Evolutionary conservation across 176 grass and related monocot species (phyloP).

Genomic region (Paspalum vaginatum): DNA sequence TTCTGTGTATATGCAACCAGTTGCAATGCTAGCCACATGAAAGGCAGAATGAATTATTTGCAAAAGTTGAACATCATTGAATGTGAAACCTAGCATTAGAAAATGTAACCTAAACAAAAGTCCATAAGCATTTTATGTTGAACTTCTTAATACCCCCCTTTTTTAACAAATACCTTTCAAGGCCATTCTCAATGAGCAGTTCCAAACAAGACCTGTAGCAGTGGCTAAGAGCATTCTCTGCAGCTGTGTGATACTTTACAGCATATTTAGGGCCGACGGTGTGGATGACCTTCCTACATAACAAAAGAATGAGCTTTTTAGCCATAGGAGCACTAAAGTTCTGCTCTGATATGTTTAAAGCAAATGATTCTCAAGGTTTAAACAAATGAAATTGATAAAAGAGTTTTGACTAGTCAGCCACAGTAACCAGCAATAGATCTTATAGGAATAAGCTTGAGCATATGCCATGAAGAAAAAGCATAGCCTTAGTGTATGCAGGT

Average conservation of each 20-base stretch:
- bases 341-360: not conserved
- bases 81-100: conserved; percentile 8
- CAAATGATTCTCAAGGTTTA: conserved; percentile 8
- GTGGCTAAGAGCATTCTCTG: conserved; percentile 96
- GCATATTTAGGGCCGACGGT: conserved; percentile 97
- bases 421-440: conserved; percentile 10
- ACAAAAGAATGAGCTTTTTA: conserved; percentile 16
- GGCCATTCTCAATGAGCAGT: conserved; percentile 87
- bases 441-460: not conserved
- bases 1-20: conserved; percentile 97
- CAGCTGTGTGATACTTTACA: conserved; percentile 97
- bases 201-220: conserved; percentile 97
- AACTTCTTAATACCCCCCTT: not conserved
- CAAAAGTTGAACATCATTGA: not conserved
- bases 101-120: conserved; percentile 1
- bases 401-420: not conserved
- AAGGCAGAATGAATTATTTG: conserved; percentile 35
- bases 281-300: conserved; percentile 91
- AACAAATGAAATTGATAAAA: not conserved
- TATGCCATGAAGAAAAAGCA: conserved; percentile 1
- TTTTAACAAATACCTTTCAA: conserved; percentile 63
- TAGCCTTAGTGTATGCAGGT: not conserved
- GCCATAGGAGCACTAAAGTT: not conserved
- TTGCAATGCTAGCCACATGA: conserved; percentile 76
- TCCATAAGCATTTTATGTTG: not conserved